These are phyloP conservation scores for Hypoxylon sp. DNA, from an alignment of 2,329 filamentous ascomycete species.

Conservation along the genomic window DNA sequence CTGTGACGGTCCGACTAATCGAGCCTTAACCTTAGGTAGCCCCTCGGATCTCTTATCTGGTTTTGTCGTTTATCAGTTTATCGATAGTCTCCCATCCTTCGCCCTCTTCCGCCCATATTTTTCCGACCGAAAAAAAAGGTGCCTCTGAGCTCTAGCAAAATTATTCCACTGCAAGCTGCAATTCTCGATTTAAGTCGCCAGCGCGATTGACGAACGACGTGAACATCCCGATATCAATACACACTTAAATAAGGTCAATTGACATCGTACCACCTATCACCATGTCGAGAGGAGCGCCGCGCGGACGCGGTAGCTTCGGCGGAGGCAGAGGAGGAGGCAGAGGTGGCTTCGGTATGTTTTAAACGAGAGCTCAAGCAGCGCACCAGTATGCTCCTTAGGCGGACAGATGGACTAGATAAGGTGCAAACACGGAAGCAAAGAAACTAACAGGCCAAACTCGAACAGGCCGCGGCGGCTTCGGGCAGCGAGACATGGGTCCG, in stretches of 20 bases:
- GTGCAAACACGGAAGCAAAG: not conserved
- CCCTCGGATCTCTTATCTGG: not conserved
- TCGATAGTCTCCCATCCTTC: too few species aligned
- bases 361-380: not conserved
- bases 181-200: constrained; percentile 12
- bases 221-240: constrained; percentile 1
- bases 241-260: constrained; percentile 20
- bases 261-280: constrained; percentile 24
- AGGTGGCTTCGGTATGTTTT: constrained; percentile 46
- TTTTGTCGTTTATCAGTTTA: too few species aligned
- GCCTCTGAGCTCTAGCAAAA: constrained; percentile 31
- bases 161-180: constrained; percentile 19
- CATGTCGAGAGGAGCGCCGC: constrained; percentile 52
- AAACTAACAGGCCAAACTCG: constrained; percentile 3
- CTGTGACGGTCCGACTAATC: too few species aligned
- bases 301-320: constrained; percentile 50
- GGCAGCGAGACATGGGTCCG: constrained; percentile 52
- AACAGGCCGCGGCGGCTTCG: constrained; percentile 52
- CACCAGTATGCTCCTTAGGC: too few species aligned
- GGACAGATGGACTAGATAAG: not conserved
- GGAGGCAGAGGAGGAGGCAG: constrained; percentile 42
- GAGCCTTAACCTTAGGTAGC: too few species aligned
- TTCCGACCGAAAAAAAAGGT: constrained; percentile 36
- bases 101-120: constrained; percentile 18
- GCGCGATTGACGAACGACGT: constrained; percentile 10